Percentiles rank a stretch among this genome's conserved stretches.
Conservation (phyloP, 2,329 filamentous ascomycete genomes). For the Colletotrichum chlorophyti region DNA sequence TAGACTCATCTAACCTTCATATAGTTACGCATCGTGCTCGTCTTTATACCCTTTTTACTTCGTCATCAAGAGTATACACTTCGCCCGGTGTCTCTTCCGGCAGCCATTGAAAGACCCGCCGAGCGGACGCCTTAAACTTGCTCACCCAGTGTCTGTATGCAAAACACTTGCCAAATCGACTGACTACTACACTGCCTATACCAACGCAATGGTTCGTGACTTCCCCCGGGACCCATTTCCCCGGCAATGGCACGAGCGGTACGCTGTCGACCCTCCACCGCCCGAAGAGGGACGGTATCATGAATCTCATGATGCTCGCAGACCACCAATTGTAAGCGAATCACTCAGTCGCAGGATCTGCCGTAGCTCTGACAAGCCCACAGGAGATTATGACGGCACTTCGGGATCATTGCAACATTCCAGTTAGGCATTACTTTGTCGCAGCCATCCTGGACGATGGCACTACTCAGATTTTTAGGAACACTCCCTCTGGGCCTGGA, state of each 20-base stretch:
- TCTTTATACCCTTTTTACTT: background rate
- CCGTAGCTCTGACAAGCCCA: background rate
- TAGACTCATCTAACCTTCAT: conserved; percentile 15
- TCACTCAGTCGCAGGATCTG: no score
- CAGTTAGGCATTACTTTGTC: conserved; percentile 59
- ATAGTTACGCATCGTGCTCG: conserved; percentile 27
- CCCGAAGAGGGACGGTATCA: conserved; percentile 26
- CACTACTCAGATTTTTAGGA: conserved; percentile 37
- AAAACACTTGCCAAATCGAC: background rate
- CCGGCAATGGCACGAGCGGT: conserved; percentile 40
- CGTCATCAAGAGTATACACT: background rate
- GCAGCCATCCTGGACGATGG: conserved; percentile 57
- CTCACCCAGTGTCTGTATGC: background rate
- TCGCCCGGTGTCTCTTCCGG: background rate
- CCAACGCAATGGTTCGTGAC: conserved; percentile 47
- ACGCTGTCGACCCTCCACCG: conserved; percentile 30
- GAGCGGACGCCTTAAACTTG: background rate
- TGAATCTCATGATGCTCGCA: conserved; percentile 24
- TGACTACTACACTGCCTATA: background rate
- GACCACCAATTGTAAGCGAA: conserved; percentile 26
- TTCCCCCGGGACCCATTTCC: conserved; percentile 47
- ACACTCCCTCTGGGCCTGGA: conserved; percentile 51
- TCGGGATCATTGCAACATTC: conserved; percentile 58
- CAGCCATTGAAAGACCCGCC: background rate
- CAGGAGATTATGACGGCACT: conserved; percentile 60